Conservation (phyloP, 148 eudicot genomes). For the Chenopodium berlandieri region DNA sequence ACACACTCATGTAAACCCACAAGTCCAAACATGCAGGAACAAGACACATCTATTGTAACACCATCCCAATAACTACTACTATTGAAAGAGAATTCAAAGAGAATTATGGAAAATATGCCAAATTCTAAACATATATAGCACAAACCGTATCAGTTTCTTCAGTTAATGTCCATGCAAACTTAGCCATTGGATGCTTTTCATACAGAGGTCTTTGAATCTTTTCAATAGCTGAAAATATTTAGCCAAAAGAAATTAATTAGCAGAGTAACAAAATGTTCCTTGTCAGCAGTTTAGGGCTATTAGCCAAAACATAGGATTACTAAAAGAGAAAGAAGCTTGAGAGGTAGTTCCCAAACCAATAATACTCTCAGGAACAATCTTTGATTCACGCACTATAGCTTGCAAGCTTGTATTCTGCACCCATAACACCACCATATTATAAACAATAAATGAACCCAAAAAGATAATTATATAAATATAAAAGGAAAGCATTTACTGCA, state of each 20-base stretch:
- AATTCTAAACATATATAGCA: slow-evolving; percentile 1
- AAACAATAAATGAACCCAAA: background rate
- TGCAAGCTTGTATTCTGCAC: slow-evolving; percentile 73
- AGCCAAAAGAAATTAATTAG: slow-evolving; percentile 11
- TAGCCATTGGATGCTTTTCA: slow-evolving; percentile 84
- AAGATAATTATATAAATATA: background rate
- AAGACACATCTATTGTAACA: background rate
- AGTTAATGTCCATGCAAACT: slow-evolving; percentile 85
- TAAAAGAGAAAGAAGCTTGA: slow-evolving; percentile 2
- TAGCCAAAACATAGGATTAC: background rate
- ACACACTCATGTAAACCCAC: background rate
- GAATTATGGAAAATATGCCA: background rate
- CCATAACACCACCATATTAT: slow-evolving; percentile 11
- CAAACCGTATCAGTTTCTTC: slow-evolving; percentile 83
- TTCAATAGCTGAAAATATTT: slow-evolving; percentile 56
- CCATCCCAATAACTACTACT: too few species aligned
- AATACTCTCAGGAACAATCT: slow-evolving; percentile 50
- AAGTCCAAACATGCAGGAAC: background rate
- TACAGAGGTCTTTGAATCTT: slow-evolving; percentile 78
- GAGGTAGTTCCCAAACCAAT: slow-evolving; percentile 51
- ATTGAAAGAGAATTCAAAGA: background rate
- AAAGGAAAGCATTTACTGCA: background rate
- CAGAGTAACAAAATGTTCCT: background rate
- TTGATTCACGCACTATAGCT: slow-evolving; percentile 64
- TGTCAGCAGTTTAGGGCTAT: background rate